Base-by-base conservation (phyloP, 208 protist species). In the Naegleria gruberi region DNA sequence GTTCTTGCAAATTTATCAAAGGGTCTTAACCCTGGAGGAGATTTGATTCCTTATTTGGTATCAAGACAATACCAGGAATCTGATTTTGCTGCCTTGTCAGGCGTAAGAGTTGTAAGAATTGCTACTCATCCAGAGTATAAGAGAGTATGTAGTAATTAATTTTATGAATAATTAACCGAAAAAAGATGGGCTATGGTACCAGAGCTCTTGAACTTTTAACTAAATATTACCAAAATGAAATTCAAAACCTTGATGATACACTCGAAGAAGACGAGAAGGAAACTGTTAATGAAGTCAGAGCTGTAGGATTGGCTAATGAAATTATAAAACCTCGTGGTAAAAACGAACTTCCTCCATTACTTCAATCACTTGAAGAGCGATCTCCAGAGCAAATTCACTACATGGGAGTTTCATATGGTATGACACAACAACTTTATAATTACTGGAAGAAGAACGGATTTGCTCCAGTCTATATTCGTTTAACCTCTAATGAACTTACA, bases 11-110 rank as follows among this genome's bases (percentile, higher is more conserved):
- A 95, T 89, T 91, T 99, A 34, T 94, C 94, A 51, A 94, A 96
- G 46, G 98, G 98, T 47, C 90, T 97, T 42, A 94, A 96, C 10
- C 95, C 96, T n/a, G 95, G 97, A 2, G 99, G 99, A 41, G 99
- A 99, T 93, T 92, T 99, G 5, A 99, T 99, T 91, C 98, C 99
- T 26, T 99, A 99, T 97, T 99, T 98, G 4, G 90, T 99, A 3
- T 96, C 97, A 0, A 97, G 99, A 93, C 94, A 96, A 90, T 99
- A 96, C 92, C 94, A 99, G 89, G 98, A 99, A 90, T 94, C 97
- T 89, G 93, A 96, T 45, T 97, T 96, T 91, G 65, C 17, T 83
- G 17, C 51, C 30, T 46, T 90, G n/a, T 90, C 47, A 26, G 89
- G 91, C 26, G 90, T 26, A 12, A 96, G 99, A 82, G 93, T 99